Conservation (phyloP, 1,139 yeast genomes). For the Hanseniaspora uvarum region DNA sequence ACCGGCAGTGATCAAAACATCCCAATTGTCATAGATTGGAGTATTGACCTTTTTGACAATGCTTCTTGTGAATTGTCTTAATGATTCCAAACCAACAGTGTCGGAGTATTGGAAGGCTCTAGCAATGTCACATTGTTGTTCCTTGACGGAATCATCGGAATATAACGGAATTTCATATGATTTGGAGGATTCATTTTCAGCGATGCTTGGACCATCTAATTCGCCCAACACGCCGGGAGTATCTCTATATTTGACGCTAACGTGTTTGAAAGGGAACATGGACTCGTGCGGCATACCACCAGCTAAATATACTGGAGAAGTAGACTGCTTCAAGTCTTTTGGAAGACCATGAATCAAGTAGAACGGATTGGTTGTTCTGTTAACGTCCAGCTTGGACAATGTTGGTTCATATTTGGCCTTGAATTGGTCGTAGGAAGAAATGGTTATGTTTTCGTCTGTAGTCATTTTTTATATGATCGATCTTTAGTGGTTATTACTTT, state of each 20-base stretch:
- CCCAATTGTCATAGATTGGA: constrained; percentile 45
- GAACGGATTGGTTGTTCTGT: constrained; percentile 11
- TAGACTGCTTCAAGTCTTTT: constrained; percentile 37
- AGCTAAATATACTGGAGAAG: constrained; percentile 40
- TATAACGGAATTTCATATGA: background rate
- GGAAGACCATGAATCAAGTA: constrained; percentile 30
- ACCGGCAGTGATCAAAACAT: constrained; percentile 47
- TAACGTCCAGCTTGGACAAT: constrained; percentile 7
- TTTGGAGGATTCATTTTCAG: background rate
- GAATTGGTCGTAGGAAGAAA: background rate
- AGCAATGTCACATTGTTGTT: constrained; percentile 35
- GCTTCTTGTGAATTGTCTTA: constrained; percentile 37
- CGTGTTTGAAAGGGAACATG: constrained; percentile 47
- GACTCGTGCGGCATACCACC: constrained; percentile 53
- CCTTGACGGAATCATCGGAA: background rate
- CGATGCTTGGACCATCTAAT: background rate
- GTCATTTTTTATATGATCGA: constrained; percentile 2
- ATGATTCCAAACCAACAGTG: constrained; percentile 37
- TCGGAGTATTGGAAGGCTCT: constrained; percentile 44
- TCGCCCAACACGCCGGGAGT: constrained; percentile 30
- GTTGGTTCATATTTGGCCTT: constrained; percentile 1
- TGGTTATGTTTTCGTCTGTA: background rate
- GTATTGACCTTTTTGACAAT: constrained; percentile 38
- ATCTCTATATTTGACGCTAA: constrained; percentile 39
- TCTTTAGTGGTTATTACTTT: background rate